phyloP scores from a whole-genome alignment of 441 rosid genomes.

The Gossypium davidsonii region DNA sequence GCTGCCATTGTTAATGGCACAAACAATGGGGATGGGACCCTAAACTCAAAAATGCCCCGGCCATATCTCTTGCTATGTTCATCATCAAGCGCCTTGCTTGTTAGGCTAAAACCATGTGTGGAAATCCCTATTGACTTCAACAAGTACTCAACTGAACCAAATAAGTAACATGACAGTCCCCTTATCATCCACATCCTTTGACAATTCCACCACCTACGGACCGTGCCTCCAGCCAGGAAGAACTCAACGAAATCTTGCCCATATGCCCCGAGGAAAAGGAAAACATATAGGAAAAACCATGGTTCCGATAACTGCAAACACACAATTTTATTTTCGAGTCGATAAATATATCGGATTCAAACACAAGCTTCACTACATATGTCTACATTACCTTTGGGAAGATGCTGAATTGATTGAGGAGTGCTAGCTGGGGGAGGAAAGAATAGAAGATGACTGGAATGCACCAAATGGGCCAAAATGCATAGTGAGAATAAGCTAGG shows the following conservation, averaged over 20 bases:
- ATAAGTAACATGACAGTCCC: slow-evolving; percentile 30
- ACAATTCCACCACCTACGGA: slow-evolving; percentile 62
- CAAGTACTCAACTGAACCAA: slow-evolving; percentile 28
- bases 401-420: slow-evolving; percentile 33
- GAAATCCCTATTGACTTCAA: slow-evolving; percentile 33
- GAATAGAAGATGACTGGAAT: slow-evolving; percentile 45
- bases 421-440: slow-evolving; percentile 52
- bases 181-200: slow-evolving; percentile 56
- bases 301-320: slow-evolving; percentile 43
- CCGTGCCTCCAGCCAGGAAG: slow-evolving; percentile 32
- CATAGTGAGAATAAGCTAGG: slow-evolving; percentile 31
- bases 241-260: slow-evolving; percentile 42
- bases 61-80: slow-evolving; percentile 44
- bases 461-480: slow-evolving; percentile 44
- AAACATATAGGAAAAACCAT: slow-evolving; percentile 44
- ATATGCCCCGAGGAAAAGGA: slow-evolving; percentile 55
- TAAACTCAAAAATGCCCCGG: slow-evolving; percentile 41
- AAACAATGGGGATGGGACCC: slow-evolving; percentile 41
- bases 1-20: slow-evolving; percentile 34
- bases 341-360: background rate
- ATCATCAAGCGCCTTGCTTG: slow-evolving; percentile 39
- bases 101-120: slow-evolving; percentile 33
- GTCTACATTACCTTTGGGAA: slow-evolving; percentile 40
- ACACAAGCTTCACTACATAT: background rate
- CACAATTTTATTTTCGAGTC: background rate